Conservation (phyloP, 2,329 filamentous ascomycete species). For the Stagonosporopsis chrysanthemi region DNA sequence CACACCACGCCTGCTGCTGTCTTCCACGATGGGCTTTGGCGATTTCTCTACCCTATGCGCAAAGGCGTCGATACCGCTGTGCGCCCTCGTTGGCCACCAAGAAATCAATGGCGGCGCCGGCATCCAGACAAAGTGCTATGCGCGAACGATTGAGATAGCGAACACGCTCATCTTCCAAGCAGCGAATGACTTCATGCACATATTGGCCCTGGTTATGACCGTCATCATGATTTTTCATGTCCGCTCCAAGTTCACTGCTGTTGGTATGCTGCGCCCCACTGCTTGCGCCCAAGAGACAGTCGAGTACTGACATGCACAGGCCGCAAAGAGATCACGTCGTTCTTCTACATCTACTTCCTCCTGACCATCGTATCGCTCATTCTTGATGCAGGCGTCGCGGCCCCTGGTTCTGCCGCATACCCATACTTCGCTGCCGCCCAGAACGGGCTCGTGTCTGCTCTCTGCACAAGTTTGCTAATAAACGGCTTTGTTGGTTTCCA, state of each 20-base stretch:
- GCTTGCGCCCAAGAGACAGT: constrained; percentile 46
- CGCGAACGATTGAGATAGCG: constrained; percentile 91
- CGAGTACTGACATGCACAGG: constrained; percentile 53
- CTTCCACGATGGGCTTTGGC: constrained; percentile 76
- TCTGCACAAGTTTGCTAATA: constrained; percentile 88
- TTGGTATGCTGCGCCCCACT: constrained; percentile 75
- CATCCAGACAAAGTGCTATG: constrained; percentile 90
- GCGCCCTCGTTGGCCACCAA: constrained; percentile 80
- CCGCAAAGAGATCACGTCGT: constrained; percentile 78
- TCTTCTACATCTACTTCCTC: constrained; percentile 97
- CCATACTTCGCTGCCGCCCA: constrained; percentile 93
- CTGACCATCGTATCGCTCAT: constrained; percentile 88
- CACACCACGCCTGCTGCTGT: constrained; percentile 1
- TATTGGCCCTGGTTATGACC: constrained; percentile 88
- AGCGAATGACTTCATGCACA: constrained; percentile 90
- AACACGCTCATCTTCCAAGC: constrained; percentile 99
- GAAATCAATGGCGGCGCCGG: constrained; percentile 72
- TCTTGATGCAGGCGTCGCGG: constrained; percentile 91
- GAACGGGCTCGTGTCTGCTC: constrained; percentile 81
- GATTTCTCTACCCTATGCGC: constrained; percentile 88
- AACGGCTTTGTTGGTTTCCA: constrained; percentile 99
- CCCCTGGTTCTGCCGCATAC: constrained; percentile 79
- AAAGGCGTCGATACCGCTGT: constrained; percentile 85
- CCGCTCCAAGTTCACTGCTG: constrained; percentile 95
- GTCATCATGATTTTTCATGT: constrained; percentile 98